phyloP scores from a whole-genome alignment of 257 asterid genomes.

The Cinchona pubescens region DNA sequence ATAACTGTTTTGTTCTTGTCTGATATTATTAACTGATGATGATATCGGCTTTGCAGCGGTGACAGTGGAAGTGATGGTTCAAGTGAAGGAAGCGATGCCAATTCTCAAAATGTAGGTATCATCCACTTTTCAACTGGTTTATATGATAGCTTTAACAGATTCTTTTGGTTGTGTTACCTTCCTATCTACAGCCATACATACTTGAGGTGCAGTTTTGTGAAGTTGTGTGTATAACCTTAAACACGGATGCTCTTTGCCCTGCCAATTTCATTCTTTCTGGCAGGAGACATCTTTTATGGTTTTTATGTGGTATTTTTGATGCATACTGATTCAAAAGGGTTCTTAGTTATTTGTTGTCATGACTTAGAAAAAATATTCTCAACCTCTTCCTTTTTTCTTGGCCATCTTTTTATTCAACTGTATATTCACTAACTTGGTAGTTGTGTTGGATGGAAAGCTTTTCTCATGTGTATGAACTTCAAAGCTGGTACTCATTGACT shows the following conservation, averaged over 20 bases:
- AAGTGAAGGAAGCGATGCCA: slow-evolving; percentile 83
- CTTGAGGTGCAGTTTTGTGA: slow-evolving; percentile 9
- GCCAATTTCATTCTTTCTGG: background rate
- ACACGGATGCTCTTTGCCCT: background rate
- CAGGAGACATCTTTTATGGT: background rate
- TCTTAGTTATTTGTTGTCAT: background rate
- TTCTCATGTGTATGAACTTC: background rate
- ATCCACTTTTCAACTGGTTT: background rate
- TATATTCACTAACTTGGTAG: background rate
- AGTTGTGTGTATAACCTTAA: background rate
- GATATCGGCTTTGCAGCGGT: slow-evolving; percentile 52
- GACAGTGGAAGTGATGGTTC: slow-evolving; percentile 90
- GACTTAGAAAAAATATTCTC: background rate
- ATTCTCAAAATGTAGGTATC: slow-evolving; percentile 78
- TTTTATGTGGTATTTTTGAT: background rate
- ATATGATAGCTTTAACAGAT: background rate
- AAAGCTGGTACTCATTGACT: background rate
- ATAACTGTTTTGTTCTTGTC: background rate
- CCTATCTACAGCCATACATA: background rate
- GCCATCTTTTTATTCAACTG: background rate
- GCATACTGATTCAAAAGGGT: background rate
- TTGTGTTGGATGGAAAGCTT: background rate
- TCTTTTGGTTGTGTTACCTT: background rate
- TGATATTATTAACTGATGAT: slow-evolving; percentile 7
- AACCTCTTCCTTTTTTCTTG: background rate